Evolutionary conservation across 345 rosid species (phyloP), one percentile per base, ranked within the genome.

Genomic region (Lumnitzera racemosa): DNA sequence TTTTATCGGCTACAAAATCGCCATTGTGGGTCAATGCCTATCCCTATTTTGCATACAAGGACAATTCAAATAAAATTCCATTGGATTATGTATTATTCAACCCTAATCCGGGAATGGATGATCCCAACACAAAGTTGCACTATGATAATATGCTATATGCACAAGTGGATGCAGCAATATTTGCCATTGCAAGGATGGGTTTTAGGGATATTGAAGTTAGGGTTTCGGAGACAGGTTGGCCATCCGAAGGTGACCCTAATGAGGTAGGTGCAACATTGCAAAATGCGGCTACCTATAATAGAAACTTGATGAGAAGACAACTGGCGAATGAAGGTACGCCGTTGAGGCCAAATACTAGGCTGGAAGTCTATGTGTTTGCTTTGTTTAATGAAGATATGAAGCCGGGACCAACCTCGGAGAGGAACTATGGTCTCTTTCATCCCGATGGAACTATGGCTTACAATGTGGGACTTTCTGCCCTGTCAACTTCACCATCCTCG

Each of bases 1-100:
- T 94, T 67, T 61, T 90, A 68, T 72, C 78, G 8, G 60, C 11
- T 55, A 83, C 89, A 11, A 80, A 70, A 23, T 61, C 92, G 0
- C 90, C 97, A 2, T 94, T 90, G 65, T 88, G 95, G 95, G 90
- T 94, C 81, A 94, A 94, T 68, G 99, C 97, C 13, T 94, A 94
- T 52, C 91, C 97, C 14, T 94, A 94, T 77, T 94, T 88, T 53
- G 99, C 99, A 7, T 94, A 94, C 78, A 94, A 94, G 62, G 92
- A 58, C 53, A 70, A 73, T 53, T 91, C 97, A 0, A 66, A 76
- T 20, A 69, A 67, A 24, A 66, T 94, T 49, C 67, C 97, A 3
- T 20, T 94, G 63, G 92, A 94, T 52, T 94, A 94, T 57, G 99
- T 80, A 10, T 86, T 94, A 15, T 84, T 79, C 46, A 90, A 90